Evolutionary conservation across 495 filamentous ascomycete genomes (phyloP).

Genomic region (Pyrenula massariospora): DNA sequence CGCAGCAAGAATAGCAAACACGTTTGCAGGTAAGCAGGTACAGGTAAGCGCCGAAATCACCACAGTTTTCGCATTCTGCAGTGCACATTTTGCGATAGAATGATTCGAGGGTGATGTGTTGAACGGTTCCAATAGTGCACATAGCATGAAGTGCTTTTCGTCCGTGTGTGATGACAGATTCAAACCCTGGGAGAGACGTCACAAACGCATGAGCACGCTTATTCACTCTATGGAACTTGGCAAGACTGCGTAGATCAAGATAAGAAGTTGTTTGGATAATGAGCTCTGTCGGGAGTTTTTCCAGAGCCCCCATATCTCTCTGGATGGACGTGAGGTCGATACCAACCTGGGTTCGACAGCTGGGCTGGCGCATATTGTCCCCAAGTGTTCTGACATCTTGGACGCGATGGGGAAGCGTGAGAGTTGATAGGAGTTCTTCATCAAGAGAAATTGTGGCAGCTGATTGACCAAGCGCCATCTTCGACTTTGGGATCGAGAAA

Average conservation of each 20-base stretch:
- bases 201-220: not conserved
- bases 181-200: not conserved
- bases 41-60: conserved; percentile 21
- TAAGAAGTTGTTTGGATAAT: not conserved
- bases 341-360: too few species aligned
- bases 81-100: conserved; percentile 19
- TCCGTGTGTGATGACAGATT: not conserved
- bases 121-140: conserved; percentile 9
- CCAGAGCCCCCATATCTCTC: not conserved
- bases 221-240: not conserved
- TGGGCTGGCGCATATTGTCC: too few species aligned
- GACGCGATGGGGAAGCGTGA: not conserved
- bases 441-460: too few species aligned
- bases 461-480: too few species aligned
- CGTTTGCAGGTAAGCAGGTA: conserved; percentile 24
- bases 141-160: not conserved
- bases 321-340: not conserved
- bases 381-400: not conserved
- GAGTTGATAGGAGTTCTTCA: too few species aligned
- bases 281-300: not conserved
- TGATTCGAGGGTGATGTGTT: conserved; percentile 13
- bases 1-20: conserved; percentile 26
- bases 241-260: not conserved
- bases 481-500: too few species aligned
- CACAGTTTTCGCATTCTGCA: conserved; percentile 19